Evolutionary conservation across 139 green algal genomes (phyloP).

Genomic region (Micractinium conductrix): DNA sequence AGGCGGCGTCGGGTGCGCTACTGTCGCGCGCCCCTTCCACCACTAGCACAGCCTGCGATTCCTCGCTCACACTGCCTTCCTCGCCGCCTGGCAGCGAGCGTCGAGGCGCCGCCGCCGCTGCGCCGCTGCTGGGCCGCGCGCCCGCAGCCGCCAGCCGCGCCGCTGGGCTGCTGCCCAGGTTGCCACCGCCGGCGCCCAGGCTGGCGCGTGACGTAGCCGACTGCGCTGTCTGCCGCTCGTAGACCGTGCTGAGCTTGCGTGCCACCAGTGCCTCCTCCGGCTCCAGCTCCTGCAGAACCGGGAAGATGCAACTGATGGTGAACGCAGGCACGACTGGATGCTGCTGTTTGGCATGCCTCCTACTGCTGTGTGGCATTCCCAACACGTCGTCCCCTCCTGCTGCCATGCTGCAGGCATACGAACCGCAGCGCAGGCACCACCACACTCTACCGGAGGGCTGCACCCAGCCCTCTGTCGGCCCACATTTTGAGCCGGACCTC

Average conservation of each 20-base stretch:
- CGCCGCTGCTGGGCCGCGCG: neutral
- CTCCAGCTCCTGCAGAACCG: no score
- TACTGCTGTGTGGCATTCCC: no score
- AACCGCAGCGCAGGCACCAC: no score
- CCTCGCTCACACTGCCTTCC: neutral
- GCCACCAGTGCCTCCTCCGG: slow-evolving; percentile 20
- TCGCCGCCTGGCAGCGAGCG: neutral
- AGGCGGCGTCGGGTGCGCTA: neutral
- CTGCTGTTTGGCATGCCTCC: no score
- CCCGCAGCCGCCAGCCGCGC: neutral
- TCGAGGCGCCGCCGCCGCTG: neutral
- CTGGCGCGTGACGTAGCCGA: neutral
- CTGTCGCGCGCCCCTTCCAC: neutral
- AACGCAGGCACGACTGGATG: no score
- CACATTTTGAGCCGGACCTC: no score
- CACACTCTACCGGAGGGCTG: no score
- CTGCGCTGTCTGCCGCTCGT: slow-evolving; percentile 19
- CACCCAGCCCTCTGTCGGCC: no score
- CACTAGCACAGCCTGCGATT: neutral
- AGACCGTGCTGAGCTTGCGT: slow-evolving; percentile 11
- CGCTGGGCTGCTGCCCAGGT: neutral
- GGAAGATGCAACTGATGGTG: no score
- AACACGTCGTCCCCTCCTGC: no score
- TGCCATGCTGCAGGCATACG: neutral
- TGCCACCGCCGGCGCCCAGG: neutral